Evolutionary conservation across 2,329 filamentous ascomycete genomes (phyloP).

Genomic region (Paradendryphiella salina): DNA sequence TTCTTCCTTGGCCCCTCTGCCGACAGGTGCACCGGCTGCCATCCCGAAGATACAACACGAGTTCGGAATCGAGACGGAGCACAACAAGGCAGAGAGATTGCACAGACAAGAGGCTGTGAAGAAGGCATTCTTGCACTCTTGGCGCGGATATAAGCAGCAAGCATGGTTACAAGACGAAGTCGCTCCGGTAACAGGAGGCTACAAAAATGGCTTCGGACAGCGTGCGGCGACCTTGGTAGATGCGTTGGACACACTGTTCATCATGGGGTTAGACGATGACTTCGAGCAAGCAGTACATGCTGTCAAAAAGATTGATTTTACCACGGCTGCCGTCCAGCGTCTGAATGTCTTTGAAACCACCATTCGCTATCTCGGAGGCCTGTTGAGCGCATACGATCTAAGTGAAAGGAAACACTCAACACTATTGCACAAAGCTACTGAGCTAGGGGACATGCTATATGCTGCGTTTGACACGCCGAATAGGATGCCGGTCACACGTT

Average conservation of each 20-base stretch:
- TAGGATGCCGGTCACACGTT: slow-evolving; percentile 48
- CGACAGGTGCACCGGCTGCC: slow-evolving; percentile 31
- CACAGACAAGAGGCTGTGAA: slow-evolving; percentile 43
- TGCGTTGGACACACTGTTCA: slow-evolving; percentile 63
- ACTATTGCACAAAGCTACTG: slow-evolving; percentile 46
- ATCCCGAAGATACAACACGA: slow-evolving; percentile 47
- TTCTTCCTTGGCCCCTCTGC: slow-evolving; percentile 37
- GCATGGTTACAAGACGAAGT: slow-evolving; percentile 61
- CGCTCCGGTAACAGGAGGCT: slow-evolving; percentile 53
- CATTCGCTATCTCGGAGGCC: slow-evolving; percentile 47
- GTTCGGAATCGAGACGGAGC: slow-evolving; percentile 42
- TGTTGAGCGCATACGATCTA: slow-evolving; percentile 46
- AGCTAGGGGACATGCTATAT: slow-evolving; percentile 52
- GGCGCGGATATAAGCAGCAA: slow-evolving; percentile 57
- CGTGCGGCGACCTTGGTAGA: slow-evolving; percentile 65
- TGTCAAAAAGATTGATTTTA: slow-evolving; percentile 59
- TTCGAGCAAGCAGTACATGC: slow-evolving; percentile 59
- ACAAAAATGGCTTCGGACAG: slow-evolving; percentile 56
- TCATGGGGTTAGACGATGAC: slow-evolving; percentile 62
- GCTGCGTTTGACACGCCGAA: slow-evolving; percentile 51
- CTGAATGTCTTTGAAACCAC: slow-evolving; percentile 49
- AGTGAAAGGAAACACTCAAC: slow-evolving; percentile 41
- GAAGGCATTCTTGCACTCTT: slow-evolving; percentile 44
- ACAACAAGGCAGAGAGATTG: slow-evolving; percentile 38
- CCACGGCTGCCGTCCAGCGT: slow-evolving; percentile 42